These are phyloP conservation scores for Gentiana dahurica DNA, from an alignment of 257 asterid genomes.

Conservation along the genomic window DNA sequence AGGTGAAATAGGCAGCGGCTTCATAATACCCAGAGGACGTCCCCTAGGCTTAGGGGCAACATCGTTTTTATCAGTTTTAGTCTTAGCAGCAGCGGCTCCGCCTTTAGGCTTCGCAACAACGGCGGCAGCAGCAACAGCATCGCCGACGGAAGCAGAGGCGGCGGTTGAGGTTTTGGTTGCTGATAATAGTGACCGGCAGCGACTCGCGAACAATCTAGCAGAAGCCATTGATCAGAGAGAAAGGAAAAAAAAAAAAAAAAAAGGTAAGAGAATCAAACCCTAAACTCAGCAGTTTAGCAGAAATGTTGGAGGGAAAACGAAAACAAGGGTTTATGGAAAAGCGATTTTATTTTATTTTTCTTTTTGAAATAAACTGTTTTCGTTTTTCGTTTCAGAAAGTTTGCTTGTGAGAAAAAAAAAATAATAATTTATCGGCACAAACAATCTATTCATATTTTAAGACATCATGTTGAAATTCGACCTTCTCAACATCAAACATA, in stretches of 20 bases:
- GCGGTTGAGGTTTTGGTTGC: conserved; percentile 32
- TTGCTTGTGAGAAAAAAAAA: no score
- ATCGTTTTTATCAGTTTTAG: conserved; percentile 10
- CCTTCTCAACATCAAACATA: no score
- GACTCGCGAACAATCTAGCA: conserved; percentile 28
- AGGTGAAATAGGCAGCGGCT: conserved; percentile 17
- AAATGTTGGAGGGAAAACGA: conserved; percentile 4
- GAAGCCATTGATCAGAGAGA: conserved; percentile 23
- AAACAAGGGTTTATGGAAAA: no score
- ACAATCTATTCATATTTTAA: no score
- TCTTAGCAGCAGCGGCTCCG: background rate
- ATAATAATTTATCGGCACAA: no score
- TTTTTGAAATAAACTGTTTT: no score
- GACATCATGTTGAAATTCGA: no score
- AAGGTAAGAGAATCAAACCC: conserved; percentile 1
- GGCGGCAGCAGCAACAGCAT: conserved; percentile 10
- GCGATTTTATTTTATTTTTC: no score
- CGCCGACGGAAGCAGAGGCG: conserved; percentile 1
- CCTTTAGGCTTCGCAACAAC: conserved; percentile 5
- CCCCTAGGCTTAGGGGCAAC: conserved; percentile 6
- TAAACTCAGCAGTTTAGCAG: background rate
- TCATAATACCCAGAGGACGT: conserved; percentile 10
- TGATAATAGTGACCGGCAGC: conserved; percentile 36
- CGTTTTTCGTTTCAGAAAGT: no score
- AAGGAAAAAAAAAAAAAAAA: no score